Evolutionary conservation across 1,284 basidiomycete species (phyloP), one percentile per base, ranked within the genome.

Genomic region (Malassezia equina): DNA sequence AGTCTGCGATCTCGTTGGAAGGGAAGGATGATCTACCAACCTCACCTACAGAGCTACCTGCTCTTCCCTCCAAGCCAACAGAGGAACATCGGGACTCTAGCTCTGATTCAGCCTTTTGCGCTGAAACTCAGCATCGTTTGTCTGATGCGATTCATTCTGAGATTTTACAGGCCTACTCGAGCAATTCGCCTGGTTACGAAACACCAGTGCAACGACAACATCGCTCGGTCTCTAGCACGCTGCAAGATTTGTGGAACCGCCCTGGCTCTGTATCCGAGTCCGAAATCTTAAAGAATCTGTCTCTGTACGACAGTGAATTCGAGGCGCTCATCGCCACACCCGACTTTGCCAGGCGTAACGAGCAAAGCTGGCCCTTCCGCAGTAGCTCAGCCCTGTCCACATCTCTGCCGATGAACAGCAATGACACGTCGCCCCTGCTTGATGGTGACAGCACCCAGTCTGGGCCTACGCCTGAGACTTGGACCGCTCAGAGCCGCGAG

Each of bases 121-220:
- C 23, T 17, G 27, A 39, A 17, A 36, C 31, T 6, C 46, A 45
- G 17, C 34, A 57, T 8, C 49, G 55, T 13, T 34, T 57, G 13
- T 57, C 55, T 17, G 55, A 57, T 21, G 25, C 34, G 42, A 41
- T 57, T n/a, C 55, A 57, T 29, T 41, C 46, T 9, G 55, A 57
- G 12, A 57, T 57, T 41, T 15, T 57, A 9, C 49, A 52, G 29
- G 44, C 41, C 2, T 57, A 57, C 34, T 46, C 41, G 19, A 40
- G 7, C 21, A 25, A 28, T 8, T 17, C 28, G 8, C 40, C 45
- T 5, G 39, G 46, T 24, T 15, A 23, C n/a, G 24, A 39, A 7
- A 55, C 52, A 11, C 52, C 52, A 17, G 13, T 42, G 24, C 39
- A 39, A 33, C 15, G 25, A 13, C 7, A 46, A 13, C 32, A 33